Base-by-base conservation (phyloP, 129 eudicot genomes). In the Dittrichia graveolens region DNA sequence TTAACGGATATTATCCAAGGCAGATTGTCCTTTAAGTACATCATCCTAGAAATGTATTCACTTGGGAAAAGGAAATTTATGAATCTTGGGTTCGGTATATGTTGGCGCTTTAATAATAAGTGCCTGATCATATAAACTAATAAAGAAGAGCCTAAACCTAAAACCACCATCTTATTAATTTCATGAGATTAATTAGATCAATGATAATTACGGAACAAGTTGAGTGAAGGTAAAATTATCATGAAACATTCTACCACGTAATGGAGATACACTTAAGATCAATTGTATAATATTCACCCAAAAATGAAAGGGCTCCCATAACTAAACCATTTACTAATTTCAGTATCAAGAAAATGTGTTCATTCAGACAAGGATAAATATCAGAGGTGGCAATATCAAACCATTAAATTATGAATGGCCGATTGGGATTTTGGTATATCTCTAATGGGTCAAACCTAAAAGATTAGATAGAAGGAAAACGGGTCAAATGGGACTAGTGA, bases 281-380 rank as follows among this genome's bases (percentile, higher is more conserved):
- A 13, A 15, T 34, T 65, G 35, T 31, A 19, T 9, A 18, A 19
- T 9, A 10, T 10, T 15, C 48, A 41, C 18, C 12, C 41, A 5
- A 13, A 46, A 65, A 79, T 39, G 72, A 65, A 56, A 16, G 52
- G 65, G 69, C 70, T 62, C 65, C 34, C 65, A n/a, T 72, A 2
- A 31, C 71, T 73, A 53, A 61, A 64, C 24, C 59, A 65, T 44
- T 11, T 46, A 49, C 78, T 60, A 77, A 60, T 49, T 62, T 64
- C 43, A 65, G 60, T 50, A 78, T 72, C 82, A 72, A 72, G 49
- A 73, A 72, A 79, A 73, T 72, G 39, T 54, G 13, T 10, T 7
- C 60, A 31, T 37, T 15, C 67, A 66, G 44, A 56, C 10, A 12
- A 72, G 45, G 47, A 61, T 45, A 6, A 49, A 16, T 56, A 53